Conservation (phyloP, 1,139 yeast species). For the Pneumocystis sp. region DNA sequence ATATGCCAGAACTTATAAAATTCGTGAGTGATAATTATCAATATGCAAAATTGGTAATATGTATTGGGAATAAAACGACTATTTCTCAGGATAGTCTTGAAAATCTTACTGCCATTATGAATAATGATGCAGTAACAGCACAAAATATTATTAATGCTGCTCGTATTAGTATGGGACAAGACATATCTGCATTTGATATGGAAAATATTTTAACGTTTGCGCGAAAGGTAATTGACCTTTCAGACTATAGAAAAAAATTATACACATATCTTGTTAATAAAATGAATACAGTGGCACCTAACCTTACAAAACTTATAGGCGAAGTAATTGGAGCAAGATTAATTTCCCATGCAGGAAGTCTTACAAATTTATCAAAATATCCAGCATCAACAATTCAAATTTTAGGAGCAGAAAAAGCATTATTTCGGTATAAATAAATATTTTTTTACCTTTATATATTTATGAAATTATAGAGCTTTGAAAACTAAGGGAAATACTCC, state of each 20-base stretch:
- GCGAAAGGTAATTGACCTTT: slow-evolving; percentile 82
- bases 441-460: background rate
- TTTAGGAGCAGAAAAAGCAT: slow-evolving; percentile 97
- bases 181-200: slow-evolving; percentile 77
- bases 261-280: slow-evolving; percentile 78
- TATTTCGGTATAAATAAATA: slow-evolving; percentile 41
- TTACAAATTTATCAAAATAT: slow-evolving; percentile 86
- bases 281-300: slow-evolving; percentile 98
- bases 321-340: slow-evolving; percentile 97
- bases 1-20: slow-evolving; percentile 97
- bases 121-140: slow-evolving; percentile 88
- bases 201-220: slow-evolving; percentile 79
- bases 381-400: slow-evolving; percentile 98
- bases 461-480: slow-evolving; percentile 39
- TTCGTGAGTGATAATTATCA: slow-evolving; percentile 91
- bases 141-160: slow-evolving; percentile 89
- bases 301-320: slow-evolving; percentile 86
- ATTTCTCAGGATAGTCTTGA: slow-evolving; percentile 67
- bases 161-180: slow-evolving; percentile 97
- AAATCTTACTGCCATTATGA: slow-evolving; percentile 73
- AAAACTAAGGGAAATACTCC: slow-evolving; percentile 98
- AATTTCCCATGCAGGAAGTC: slow-evolving; percentile 93
- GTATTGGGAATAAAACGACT: slow-evolving; percentile 75
- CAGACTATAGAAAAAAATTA: slow-evolving; percentile 87
- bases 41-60: slow-evolving; percentile 56